Evolutionary conservation across 148 eudicot genomes (phyloP), one percentile per base, ranked within the genome.

Genomic region (Pouteria glomerata): DNA sequence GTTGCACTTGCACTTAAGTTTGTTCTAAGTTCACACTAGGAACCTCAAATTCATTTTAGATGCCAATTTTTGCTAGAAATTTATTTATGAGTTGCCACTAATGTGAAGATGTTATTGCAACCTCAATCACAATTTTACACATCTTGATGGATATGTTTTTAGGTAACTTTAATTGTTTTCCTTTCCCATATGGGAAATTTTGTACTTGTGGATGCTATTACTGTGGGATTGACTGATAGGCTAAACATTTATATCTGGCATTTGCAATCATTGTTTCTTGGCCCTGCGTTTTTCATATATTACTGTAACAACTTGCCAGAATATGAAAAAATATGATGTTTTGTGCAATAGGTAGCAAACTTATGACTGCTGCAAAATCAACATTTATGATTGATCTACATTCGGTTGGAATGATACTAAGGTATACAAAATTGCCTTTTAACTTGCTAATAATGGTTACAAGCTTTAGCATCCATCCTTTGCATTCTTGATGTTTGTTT

Each of bases 351-450:
- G 98, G 97, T 77, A 87, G 88, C 85, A 95, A 89, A 85, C 80
- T 82, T 74, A 87, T 88, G 91, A 85, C 89, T n/a, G n/a, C n/a
- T n/a, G n/a, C n/a, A n/a, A n/a, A n/a, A n/a, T 95, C 98, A 60
- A 91, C 98, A 79, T 95, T 95, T 77, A 95, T 95, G 98, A 88
- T 95, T 81, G 98, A 95, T 77, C 87, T 95, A 62, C 97, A 89
- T 76, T 97, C 91, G 84, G 97, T 95, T 31, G 96, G 97, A 56
- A 83, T 88, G 86, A 95, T 95, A 97, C 81, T 95, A 79, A 95
- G 98, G 98, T 89, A 85, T 63, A 39, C 12, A 0, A 35, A 57
- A 66, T 69, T 31, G 47, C 23, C 59, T 45, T 16, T 15, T 57
- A 3, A 66, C 59, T 27, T 29, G n/a, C 37, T 26, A 24, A 27